Percentiles rank a stretch among this genome's conserved stretches.
Conservation (phyloP, 208 protist genomes). For the Blastocrithidia nonstop region DNA sequence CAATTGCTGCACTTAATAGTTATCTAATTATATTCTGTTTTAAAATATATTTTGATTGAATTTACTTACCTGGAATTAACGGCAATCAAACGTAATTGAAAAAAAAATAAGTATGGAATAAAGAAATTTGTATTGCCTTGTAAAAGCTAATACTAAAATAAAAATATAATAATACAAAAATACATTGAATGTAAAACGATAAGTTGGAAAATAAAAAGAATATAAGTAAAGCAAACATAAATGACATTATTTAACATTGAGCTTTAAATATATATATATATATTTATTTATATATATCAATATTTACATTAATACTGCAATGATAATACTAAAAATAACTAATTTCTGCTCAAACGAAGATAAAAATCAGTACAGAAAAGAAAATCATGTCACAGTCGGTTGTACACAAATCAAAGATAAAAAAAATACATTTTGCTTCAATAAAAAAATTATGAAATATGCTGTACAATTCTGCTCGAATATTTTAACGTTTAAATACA, state of each 20-base stretch:
- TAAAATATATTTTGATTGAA: too few relatives aligned
- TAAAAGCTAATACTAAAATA: conserved; percentile 3
- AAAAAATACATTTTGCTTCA: too few relatives aligned
- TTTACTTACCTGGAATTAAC: too few relatives aligned
- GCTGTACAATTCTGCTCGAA: too few relatives aligned
- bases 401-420: conserved; percentile 1
- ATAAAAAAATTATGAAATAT: conserved; percentile 5
- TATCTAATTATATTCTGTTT: too few relatives aligned
- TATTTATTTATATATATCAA: not conserved
- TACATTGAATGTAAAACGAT: not conserved
- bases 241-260: too few relatives aligned
- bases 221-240: too few relatives aligned
- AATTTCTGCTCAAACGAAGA: conserved; percentile 1
- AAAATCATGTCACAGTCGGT: not conserved
- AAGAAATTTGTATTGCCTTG: not conserved
- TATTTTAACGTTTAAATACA: too few relatives aligned
- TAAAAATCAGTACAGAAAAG: conserved; percentile 1
- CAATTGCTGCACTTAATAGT: too few relatives aligned
- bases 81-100: not conserved
- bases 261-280: not conserved
- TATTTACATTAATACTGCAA: not conserved
- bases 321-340: conserved; percentile 3
- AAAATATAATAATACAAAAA: too few relatives aligned
- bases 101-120: not conserved
- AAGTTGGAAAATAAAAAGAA: conserved; percentile 1